Percentiles rank a stretch among this genome's conserved stretches.
Conservation (phyloP, 257 asterid species). For the Dorcoceras hygrometricum region DNA sequence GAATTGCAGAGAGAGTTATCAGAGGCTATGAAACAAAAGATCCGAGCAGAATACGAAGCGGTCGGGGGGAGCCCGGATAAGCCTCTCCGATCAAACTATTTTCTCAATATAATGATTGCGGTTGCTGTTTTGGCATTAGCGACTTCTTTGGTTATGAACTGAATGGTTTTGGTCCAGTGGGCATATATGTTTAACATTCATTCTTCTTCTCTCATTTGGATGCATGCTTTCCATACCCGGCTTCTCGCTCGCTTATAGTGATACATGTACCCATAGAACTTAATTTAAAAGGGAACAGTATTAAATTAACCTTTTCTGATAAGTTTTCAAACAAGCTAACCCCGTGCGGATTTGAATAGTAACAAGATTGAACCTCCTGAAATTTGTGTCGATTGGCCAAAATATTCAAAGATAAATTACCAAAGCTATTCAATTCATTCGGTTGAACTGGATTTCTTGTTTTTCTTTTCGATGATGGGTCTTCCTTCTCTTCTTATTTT, state of each 20-base stretch:
- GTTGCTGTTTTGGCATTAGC: slow-evolving; percentile 79
- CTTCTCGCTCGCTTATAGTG: too few species aligned
- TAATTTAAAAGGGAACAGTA: too few species aligned
- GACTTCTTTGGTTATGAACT: slow-evolving; percentile 75
- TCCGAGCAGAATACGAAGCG: slow-evolving; percentile 69
- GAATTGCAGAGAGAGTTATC: slow-evolving; percentile 60
- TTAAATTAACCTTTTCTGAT: too few species aligned
- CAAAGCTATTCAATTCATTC: too few species aligned
- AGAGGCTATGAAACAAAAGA: slow-evolving; percentile 88
- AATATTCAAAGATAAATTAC: too few species aligned
- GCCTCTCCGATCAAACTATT: slow-evolving; percentile 91
- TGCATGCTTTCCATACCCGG: not conserved
- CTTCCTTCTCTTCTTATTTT: too few species aligned
- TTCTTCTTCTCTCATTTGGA: slow-evolving; percentile 10
- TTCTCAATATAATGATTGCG: slow-evolving; percentile 79
- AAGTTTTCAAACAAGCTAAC: too few species aligned
- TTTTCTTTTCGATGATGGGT: too few species aligned
- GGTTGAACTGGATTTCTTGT: too few species aligned
- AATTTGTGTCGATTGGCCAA: too few species aligned
- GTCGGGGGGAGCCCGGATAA: slow-evolving; percentile 95
- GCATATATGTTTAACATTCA: slow-evolving; percentile 6
- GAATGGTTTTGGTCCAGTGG: slow-evolving; percentile 21
- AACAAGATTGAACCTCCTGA: too few species aligned
- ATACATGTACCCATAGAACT: not conserved
- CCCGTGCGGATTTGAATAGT: too few species aligned